Conservation (phyloP, 805 yeast genomes). For the Ogataea trehalophila region DNA sequence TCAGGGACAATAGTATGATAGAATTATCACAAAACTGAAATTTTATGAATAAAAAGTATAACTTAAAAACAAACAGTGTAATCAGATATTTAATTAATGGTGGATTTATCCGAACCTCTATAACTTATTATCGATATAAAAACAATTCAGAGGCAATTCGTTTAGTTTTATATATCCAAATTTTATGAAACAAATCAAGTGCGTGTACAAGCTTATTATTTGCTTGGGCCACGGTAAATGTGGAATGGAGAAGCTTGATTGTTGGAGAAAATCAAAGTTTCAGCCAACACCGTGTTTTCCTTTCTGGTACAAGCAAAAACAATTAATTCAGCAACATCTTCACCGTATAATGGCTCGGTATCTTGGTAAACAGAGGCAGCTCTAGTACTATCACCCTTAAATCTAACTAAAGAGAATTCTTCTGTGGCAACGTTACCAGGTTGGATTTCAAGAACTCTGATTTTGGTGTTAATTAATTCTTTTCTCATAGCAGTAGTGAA, state of each 20-base stretch:
- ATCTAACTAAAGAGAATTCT: conserved; percentile 63
- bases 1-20: no score
- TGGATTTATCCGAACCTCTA: no score
- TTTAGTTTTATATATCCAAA: background rate
- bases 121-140: no score
- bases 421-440: conserved; percentile 76
- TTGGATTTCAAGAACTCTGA: conserved; percentile 68
- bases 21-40: no score
- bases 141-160: background rate
- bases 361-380: conserved; percentile 66
- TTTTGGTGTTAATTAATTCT: conserved; percentile 46
- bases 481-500: conserved; percentile 63
- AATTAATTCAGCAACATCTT: conserved; percentile 72
- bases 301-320: conserved; percentile 64
- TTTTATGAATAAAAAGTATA: no score
- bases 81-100: no score
- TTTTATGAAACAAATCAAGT: no score
- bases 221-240: conserved; percentile 35
- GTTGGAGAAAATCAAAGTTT: conserved; percentile 75
- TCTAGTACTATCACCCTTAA: conserved; percentile 53
- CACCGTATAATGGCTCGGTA: conserved; percentile 64
- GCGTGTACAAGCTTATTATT: background rate
- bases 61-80: no score
- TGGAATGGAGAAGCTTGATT: conserved; percentile 80
- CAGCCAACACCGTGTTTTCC: conserved; percentile 71